Base-by-base conservation (phyloP, 73 alveolate genomes). In the Stentor roeselii region DNA sequence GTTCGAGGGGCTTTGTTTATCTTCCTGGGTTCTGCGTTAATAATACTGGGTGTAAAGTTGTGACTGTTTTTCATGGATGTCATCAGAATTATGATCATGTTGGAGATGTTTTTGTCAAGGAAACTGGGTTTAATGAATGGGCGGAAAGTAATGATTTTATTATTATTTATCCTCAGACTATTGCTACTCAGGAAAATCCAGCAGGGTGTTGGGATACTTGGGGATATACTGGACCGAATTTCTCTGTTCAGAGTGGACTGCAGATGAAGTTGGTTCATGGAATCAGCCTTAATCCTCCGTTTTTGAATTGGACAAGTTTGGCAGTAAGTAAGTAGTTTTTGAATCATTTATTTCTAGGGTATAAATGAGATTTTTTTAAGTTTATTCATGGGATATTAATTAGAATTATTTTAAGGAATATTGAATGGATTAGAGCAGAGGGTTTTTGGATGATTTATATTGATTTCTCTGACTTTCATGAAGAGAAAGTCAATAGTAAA, bases 161-260 rank as follows among this genome's bases (percentile, higher is more conserved):
- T 32, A 75, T 87, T 67, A 84, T 89, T 31, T 89, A 86, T 59
- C 95, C 95, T 27, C 92, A 86, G 58, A 59, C 87, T 34, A 61
- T 37, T 59, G 87, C 87, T 3, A 84, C 88, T 3, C 14, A 60
- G 2, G 27, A 31, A 21, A 77, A 78, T 36, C 91, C 88, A 50
- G 61, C 31, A 30, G 94, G 92, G 3, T 89, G 94, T 59, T 89
- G 91, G 92, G 94, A 89, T 82, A 76, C 89, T 87, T 89, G 84
- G 78, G 94, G 92, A 2, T 78, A 86, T 60, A 21, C 85, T 36
- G 91, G 75, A 37, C 60, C 61, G 36, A 61, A 84, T 58, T 87
- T 74, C 31, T 83, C 86, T 11, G 36, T 38, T 3, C 84, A 87
- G 84, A 40, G 15, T n/a, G 93, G 93, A 0, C 35, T 30, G 2